Evolutionary conservation across 2,329 filamentous ascomycete genomes (phyloP).

Genomic region (Colletotrichum tamarilloi): DNA sequence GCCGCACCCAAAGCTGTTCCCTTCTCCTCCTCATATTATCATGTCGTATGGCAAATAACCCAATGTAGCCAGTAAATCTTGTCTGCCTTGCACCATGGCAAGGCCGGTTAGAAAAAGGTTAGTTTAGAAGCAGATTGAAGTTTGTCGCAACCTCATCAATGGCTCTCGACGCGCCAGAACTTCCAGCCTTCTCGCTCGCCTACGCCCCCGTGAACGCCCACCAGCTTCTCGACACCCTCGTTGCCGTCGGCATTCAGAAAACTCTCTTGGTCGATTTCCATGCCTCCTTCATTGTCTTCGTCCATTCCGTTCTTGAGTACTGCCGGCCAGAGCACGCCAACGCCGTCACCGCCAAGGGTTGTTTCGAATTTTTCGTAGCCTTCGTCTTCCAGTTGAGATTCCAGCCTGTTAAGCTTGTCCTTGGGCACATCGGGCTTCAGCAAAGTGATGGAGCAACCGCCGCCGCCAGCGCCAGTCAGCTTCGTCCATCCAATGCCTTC

Average conservation of each 20-base stretch:
- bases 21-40: constrained; percentile 16
- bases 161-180: constrained; percentile 78
- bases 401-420: constrained; percentile 70
- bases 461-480: constrained; percentile 93
- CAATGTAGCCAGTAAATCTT: constrained; percentile 3
- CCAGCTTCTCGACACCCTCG: constrained; percentile 84
- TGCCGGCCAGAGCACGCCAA: constrained; percentile 94
- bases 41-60: constrained; percentile 25
- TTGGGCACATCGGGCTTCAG: constrained; percentile 74
- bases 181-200: constrained; percentile 86
- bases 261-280: constrained; percentile 90
- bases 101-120: not conserved
- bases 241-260: constrained; percentile 86
- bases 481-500: constrained; percentile 96
- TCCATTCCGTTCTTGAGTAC: constrained; percentile 87
- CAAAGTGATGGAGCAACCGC: constrained; percentile 94
- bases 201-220: constrained; percentile 78
- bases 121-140: constrained; percentile 6
- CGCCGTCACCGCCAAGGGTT: constrained; percentile 90
- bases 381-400: constrained; percentile 73
- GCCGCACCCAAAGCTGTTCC: constrained; percentile 3
- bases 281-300: constrained; percentile 81
- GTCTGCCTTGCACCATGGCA: constrained; percentile 2
- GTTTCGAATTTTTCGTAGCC: constrained; percentile 89
- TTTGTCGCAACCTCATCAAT: constrained; percentile 34